Evolutionary conservation across 2,329 filamentous ascomycete genomes (phyloP).

Genomic region (Myriosclerotinia curreyana): DNA sequence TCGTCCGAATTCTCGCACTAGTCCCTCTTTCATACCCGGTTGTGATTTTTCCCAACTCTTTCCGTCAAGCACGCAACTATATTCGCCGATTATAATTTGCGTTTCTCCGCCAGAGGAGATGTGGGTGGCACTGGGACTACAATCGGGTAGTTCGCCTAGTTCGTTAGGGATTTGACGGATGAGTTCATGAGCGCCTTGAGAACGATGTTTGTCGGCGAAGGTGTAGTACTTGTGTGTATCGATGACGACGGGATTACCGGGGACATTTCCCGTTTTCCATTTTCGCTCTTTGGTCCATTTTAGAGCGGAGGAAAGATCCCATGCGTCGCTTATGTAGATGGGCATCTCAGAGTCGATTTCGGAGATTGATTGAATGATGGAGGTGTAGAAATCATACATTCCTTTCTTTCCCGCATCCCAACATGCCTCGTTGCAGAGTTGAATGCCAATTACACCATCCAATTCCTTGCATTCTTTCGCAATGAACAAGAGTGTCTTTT

Average conservation of each 20-base stretch:
- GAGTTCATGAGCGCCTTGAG: slow-evolving; percentile 51
- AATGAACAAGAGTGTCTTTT: slow-evolving; percentile 50
- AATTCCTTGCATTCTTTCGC: slow-evolving; percentile 44
- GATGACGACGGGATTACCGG: slow-evolving; percentile 49
- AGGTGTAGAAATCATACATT: slow-evolving; percentile 58
- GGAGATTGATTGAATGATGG: slow-evolving; percentile 47
- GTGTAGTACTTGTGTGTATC: slow-evolving; percentile 60
- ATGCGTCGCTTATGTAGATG: slow-evolving; percentile 57
- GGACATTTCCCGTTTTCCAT: slow-evolving; percentile 22
- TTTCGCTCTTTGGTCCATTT: slow-evolving; percentile 45
- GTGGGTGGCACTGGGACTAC: slow-evolving; percentile 33
- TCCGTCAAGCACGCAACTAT: slow-evolving; percentile 53
- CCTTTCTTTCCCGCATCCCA: slow-evolving; percentile 45
- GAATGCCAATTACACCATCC: slow-evolving; percentile 51
- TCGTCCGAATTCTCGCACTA: slow-evolving; percentile 48
- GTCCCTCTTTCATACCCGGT: slow-evolving; percentile 43
- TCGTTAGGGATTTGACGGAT: slow-evolving; percentile 46
- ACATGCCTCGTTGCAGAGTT: slow-evolving; percentile 56
- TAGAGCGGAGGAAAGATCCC: slow-evolving; percentile 49
- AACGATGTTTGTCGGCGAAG: slow-evolving; percentile 52
- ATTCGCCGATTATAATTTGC: slow-evolving; percentile 55
- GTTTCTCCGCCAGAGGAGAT: slow-evolving; percentile 47
- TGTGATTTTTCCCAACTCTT: slow-evolving; percentile 48
- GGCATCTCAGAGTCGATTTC: slow-evolving; percentile 50
- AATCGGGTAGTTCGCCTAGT: slow-evolving; percentile 44